These are phyloP conservation scores for Polyporus tsugae DNA, from an alignment of 1,284 basidiomycete genomes.

Conservation along the genomic window DNA sequence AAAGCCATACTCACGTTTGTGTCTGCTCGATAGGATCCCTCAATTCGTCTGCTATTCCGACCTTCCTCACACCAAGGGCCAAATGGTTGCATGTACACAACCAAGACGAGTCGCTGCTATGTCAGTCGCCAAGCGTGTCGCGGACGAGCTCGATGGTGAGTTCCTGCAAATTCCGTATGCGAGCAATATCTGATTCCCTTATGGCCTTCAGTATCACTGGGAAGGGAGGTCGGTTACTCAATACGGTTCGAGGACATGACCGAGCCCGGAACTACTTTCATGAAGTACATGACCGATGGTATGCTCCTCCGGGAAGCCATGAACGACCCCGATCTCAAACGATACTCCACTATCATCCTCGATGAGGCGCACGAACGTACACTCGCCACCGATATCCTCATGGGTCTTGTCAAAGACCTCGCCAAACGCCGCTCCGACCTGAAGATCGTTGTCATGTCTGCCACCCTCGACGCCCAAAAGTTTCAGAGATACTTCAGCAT, in stretches of 20 bases:
- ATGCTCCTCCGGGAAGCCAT: constrained; percentile 97
- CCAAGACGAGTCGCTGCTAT: constrained; percentile 97
- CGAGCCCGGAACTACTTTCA: constrained; percentile 87
- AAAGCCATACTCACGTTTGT: constrained; percentile 22
- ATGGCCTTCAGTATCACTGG: constrained; percentile 75
- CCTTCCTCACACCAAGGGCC: constrained; percentile 87
- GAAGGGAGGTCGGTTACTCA: constrained; percentile 96
- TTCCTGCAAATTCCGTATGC: constrained; percentile 18
- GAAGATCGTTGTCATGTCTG: constrained; percentile 99
- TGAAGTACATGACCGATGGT: constrained; percentile 99
- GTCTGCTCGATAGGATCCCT: constrained; percentile 66
- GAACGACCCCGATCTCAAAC: constrained; percentile 90
- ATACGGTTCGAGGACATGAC: constrained; percentile 99
- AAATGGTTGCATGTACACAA: constrained; percentile 97
- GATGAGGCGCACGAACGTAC: constrained; percentile 99
- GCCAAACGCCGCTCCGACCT: constrained; percentile 87
- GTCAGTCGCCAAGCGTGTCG: constrained; percentile 98
- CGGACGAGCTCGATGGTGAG: constrained; percentile 97
- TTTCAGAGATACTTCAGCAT: constrained; percentile 96
- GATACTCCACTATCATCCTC: constrained; percentile 97
- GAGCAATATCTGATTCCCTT: background rate
- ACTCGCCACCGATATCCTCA: constrained; percentile 97
- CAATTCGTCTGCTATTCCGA: constrained; percentile 97
- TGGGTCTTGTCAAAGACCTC: constrained; percentile 88
- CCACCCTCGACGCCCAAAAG: constrained; percentile 96